These are phyloP conservation scores for Cordyceps sp. DNA, from an alignment of 2,329 filamentous ascomycete species.

Conservation along the genomic window DNA sequence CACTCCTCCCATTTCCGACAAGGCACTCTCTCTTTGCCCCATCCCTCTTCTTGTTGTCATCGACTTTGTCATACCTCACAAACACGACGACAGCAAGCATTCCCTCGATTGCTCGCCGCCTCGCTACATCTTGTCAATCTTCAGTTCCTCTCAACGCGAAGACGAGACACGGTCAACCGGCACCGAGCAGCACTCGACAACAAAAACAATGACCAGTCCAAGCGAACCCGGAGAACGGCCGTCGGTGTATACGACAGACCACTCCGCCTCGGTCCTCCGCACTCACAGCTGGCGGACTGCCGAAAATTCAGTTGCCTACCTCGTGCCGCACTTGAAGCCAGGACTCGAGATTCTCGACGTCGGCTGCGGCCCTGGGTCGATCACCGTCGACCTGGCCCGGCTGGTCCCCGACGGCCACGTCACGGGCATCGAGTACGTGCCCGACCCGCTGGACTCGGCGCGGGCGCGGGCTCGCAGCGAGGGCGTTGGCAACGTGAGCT, in stretches of 20 bases:
- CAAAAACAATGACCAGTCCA: too few species aligned
- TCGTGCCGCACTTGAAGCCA: slow-evolving; percentile 21
- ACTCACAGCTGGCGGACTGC: slow-evolving; percentile 23
- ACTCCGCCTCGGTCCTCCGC: slow-evolving; percentile 13
- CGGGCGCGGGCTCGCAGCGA: slow-evolving; percentile 10
- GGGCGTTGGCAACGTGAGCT: slow-evolving; percentile 7
- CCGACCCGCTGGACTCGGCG: slow-evolving; percentile 14
- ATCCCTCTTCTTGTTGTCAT: too few species aligned
- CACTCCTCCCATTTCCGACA: too few species aligned
- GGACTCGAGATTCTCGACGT: slow-evolving; percentile 25
- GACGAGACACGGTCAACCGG: too few species aligned
- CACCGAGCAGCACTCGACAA: too few species aligned
- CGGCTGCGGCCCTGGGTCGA: slow-evolving; percentile 30
- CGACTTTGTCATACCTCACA: too few species aligned
- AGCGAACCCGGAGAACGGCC: too few species aligned
- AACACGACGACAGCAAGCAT: too few species aligned
- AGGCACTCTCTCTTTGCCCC: too few species aligned
- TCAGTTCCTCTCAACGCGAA: too few species aligned
- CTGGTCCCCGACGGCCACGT: slow-evolving; percentile 18
- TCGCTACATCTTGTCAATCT: too few species aligned
- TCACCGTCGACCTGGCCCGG: slow-evolving; percentile 23
- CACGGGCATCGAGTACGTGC: slow-evolving; percentile 21
- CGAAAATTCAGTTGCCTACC: slow-evolving; percentile 22
- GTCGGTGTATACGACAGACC: not conserved
- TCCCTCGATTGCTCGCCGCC: too few species aligned